phyloP scores from a whole-genome alignment of 768 basidiomycete genomes.

The Neoboletus subvelutipes region DNA sequence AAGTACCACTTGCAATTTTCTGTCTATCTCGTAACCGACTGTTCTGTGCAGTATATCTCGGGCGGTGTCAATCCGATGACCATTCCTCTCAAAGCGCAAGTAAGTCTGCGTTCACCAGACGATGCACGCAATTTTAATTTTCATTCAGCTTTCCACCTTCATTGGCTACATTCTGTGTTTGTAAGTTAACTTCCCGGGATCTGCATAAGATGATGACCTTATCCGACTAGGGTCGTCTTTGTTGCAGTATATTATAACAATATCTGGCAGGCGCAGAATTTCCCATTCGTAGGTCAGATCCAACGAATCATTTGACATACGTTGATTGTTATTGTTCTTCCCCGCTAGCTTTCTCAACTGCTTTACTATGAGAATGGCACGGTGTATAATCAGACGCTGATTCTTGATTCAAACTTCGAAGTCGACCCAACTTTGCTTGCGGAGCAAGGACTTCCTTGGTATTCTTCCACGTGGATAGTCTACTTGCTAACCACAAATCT shows the following conservation, averaged over 20 bases:
- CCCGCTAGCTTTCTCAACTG: slow-evolving; percentile 43
- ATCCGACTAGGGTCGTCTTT: slow-evolving; percentile 35
- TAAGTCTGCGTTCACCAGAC: slow-evolving; percentile 2
- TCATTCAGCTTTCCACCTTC: slow-evolving; percentile 41
- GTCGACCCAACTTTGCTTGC: slow-evolving; percentile 50
- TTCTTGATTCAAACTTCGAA: slow-evolving; percentile 52
- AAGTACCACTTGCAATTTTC: slow-evolving; percentile 22
- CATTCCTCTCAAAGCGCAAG: slow-evolving; percentile 56
- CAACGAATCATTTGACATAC: background rate
- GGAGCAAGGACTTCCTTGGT: slow-evolving; percentile 37
- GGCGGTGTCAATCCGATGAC: slow-evolving; percentile 46
- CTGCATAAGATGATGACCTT: background rate
- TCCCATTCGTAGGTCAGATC: slow-evolving; percentile 54
- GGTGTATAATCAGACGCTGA: slow-evolving; percentile 50
- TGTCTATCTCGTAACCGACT: background rate
- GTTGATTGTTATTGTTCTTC: background rate
- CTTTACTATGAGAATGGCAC: slow-evolving; percentile 55
- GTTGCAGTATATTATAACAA: slow-evolving; percentile 45
- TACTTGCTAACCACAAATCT: slow-evolving; percentile 19
- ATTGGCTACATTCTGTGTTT: slow-evolving; percentile 56
- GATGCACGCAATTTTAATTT: background rate
- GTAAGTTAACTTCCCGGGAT: slow-evolving; percentile 28
- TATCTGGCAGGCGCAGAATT: slow-evolving; percentile 56
- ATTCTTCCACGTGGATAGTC: slow-evolving; percentile 26
- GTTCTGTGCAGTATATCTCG: slow-evolving; percentile 23